Base-by-base conservation (phyloP, 192 early-diverging fungal genomes). In the Mortierella antarctica region DNA sequence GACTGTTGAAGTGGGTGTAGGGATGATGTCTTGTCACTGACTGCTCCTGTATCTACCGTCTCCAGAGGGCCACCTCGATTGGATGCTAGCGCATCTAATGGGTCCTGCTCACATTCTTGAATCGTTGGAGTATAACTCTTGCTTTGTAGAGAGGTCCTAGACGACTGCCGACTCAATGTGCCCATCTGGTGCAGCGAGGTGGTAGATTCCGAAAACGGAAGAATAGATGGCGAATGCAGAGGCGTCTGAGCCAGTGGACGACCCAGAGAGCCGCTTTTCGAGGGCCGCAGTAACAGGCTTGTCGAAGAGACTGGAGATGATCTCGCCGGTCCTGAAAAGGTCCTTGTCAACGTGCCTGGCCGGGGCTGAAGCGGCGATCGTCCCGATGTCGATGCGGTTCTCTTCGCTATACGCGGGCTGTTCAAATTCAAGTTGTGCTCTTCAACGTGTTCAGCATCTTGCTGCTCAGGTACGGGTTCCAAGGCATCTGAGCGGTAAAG, bases 181-280 rank as follows among this genome's bases (percentile, higher is more conserved):
- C 65, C 57, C 3, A 60, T 58, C n/a, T 50, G 72, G 41, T 58
- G 65, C 20, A 75, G 52, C 8, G 65, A 67, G n/a, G 65, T 42
- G 2, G 73, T 69, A 5, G 74, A 69, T 57, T 45, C 62, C 13
- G 60, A 59, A 45, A 78, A 70, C 7, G 68, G 69, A 13, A 79
- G 9, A 6, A 71, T 45, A 9, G 76, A 71, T 0, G 69, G 69
- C 7, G 76, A 55, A 46, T 79, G 65, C 45, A 80, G 20, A n/a
- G 77, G 70, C 12, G 77, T 80, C 47, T 80, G 77, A 3, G 77
- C 77, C 18, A 80, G 60, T 0, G 77, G 77, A 8, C 77, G 57
- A 42, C 57, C 47, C 31, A 68, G 48, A 0, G 60, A 57, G 48
- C 67, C 67, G 48, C 62, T 76, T 41, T 61, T 76, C 18, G 67